phyloP scores from a whole-genome alignment of 164 flowering plant genomes.

The Nymphaea colorata region DNA sequence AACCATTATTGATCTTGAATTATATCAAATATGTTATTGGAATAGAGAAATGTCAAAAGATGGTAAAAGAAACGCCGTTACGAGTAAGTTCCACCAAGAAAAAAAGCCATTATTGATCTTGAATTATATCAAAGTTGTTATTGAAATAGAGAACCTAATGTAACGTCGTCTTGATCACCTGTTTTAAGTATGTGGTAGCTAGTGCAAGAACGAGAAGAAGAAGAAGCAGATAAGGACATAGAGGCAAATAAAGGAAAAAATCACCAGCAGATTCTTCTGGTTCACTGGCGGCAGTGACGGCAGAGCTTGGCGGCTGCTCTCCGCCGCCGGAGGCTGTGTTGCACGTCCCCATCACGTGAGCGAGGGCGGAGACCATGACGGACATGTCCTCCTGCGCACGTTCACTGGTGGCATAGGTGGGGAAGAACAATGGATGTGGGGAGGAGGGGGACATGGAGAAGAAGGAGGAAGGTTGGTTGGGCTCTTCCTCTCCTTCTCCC shows the following conservation, averaged over 20 bases:
- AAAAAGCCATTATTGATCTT: no score
- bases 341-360: slow-evolving; percentile 43
- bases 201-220: not conserved
- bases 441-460: not conserved
- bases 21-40: no score
- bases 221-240: not conserved
- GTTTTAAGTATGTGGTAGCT: no score
- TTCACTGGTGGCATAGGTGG: not conserved
- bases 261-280: not conserved
- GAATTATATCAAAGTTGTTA: no score
- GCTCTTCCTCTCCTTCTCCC: not conserved
- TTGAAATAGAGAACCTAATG: no score
- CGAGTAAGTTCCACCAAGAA: no score
- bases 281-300: not conserved
- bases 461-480: not conserved
- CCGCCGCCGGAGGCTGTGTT: not conserved
- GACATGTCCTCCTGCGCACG: slow-evolving; percentile 50
- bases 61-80: no score
- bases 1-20: no score
- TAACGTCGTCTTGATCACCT: no score
- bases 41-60: no score
- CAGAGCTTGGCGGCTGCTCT: not conserved
- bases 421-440: not conserved
- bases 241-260: not conserved
- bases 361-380: slow-evolving; percentile 56